Conservation (phyloP, 78 protist species). For the Tieghemostelium lacteum region DNA sequence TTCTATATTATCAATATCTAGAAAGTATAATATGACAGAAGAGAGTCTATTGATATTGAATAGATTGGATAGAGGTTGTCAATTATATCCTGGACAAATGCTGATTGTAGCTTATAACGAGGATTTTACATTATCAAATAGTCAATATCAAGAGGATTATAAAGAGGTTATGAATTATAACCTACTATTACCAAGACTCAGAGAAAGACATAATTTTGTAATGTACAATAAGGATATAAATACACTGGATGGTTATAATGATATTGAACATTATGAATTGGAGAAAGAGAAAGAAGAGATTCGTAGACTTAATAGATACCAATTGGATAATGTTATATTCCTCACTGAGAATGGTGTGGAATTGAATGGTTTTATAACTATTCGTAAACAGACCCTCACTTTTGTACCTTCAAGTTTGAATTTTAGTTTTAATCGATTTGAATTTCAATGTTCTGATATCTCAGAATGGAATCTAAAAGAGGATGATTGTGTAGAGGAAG, state of each 20-base stretch:
- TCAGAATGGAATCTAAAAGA: slow-evolving; percentile 27
- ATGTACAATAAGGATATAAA: slow-evolving; percentile 35
- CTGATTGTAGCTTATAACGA: background rate
- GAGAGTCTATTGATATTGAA: slow-evolving; percentile 56
- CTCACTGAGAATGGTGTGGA: background rate
- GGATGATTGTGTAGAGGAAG: background rate
- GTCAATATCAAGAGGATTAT: too few relatives aligned
- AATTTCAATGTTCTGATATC: slow-evolving; percentile 8
- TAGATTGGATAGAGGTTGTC: slow-evolving; percentile 18
- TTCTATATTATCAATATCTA: slow-evolving; percentile 60
- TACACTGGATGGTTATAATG: slow-evolving; percentile 22
- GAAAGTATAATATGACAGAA: slow-evolving; percentile 62
- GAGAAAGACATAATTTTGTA: slow-evolving; percentile 9
- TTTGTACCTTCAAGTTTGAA: background rate
- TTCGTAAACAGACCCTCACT: background rate
- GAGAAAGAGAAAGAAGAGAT: background rate
- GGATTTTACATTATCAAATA: background rate
- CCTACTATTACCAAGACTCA: slow-evolving; percentile 20
- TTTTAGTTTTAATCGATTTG: slow-evolving; percentile 25
- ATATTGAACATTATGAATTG: background rate
- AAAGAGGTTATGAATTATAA: too few relatives aligned
- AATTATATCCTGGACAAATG: slow-evolving; percentile 41
- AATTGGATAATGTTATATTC: background rate
- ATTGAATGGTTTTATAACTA: background rate
- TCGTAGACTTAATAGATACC: too few relatives aligned